Base-by-base conservation (phyloP, 2,329 filamentous ascomycete species). In the Paraphaeosphaeria sporulosa region DNA sequence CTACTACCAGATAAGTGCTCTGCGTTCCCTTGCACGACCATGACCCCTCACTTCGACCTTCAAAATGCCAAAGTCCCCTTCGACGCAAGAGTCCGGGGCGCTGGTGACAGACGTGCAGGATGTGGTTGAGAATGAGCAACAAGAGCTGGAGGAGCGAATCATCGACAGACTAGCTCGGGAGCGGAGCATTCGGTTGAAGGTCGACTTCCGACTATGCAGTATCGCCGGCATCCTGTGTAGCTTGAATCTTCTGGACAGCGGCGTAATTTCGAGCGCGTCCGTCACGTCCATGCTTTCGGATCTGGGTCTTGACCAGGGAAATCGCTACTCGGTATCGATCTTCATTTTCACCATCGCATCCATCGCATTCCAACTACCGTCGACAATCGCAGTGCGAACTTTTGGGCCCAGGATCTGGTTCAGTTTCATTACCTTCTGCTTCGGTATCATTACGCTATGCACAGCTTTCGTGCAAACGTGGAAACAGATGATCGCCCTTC, bases 291-390 rank as follows among this genome's bases (percentile, higher is more conserved):
- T 91, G 86, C 82, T 88, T 49, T 70, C 78, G 12, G 89, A 92
- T 69, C 80, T 92, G 44, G 83, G 84, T 17, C 79, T 92, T 13
- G 83, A 86, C 10, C 71, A 80, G 44, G 89, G 89, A 23, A 86
- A 89, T 64, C 82, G 89, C 42, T 92, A 89, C 66, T 89, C 87
- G 1, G 84, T 91, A 4, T 84, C 87, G 23, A 91, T 92, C 59
- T 89, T 91, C 78, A 90, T 91, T 72, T 91, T 91, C 76, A 91
- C 89, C 10, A 83, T 91, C 57, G 82, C 88, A 5, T 87, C 84
- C 67, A 88, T 92, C 43, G 83, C 84, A 10, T 91, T 90, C 69
- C 89, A 91, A 72, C 78, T 91, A 8, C 89, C 89, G 0, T 87
- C 87, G 1, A 91, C 89, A 0, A 82, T 91, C 47, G 86, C 87